Evolutionary conservation across 2,329 filamentous ascomycete species (phyloP).

Genomic region (Xylariaceae sp.): DNA sequence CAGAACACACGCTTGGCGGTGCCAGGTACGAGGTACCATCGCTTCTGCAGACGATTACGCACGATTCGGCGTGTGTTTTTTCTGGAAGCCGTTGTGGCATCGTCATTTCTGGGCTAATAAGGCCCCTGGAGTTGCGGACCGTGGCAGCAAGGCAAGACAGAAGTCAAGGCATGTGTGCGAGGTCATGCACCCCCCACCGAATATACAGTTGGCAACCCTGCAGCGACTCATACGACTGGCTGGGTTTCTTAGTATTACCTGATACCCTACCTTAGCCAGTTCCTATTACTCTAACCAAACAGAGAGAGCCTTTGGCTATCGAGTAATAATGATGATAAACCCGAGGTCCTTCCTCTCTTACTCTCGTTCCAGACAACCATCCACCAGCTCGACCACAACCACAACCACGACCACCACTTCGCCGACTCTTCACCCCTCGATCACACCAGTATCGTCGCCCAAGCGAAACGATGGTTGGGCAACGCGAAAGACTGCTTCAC

Average conservation of each 20-base stretch:
- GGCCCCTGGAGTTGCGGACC: too few species aligned
- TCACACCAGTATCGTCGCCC: slow-evolving; percentile 3
- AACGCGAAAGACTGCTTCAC: slow-evolving; percentile 13
- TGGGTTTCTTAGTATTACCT: slow-evolving; percentile 10
- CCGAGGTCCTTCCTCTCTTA: slow-evolving; percentile 33
- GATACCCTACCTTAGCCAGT: slow-evolving; percentile 3
- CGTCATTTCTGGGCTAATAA: too few species aligned
- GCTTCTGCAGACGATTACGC: too few species aligned
- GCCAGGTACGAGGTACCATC: too few species aligned
- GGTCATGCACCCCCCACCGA: background rate
- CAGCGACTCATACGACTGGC: slow-evolving; percentile 5
- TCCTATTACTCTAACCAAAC: background rate
- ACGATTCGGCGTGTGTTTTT: too few species aligned
- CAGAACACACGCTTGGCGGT: too few species aligned
- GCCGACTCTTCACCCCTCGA: too few species aligned
- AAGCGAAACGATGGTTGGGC: slow-evolving; percentile 28
- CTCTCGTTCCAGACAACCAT: background rate
- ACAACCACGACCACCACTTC: background rate
- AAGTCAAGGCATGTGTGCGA: too few species aligned
- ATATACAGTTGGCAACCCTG: slow-evolving; percentile 2
- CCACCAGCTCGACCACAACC: slow-evolving; percentile 5
- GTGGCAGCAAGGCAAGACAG: too few species aligned
- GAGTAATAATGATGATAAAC: slow-evolving; percentile 31
- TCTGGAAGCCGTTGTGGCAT: too few species aligned
- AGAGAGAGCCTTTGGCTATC: background rate